phyloP scores from a whole-genome alignment of 2,329 filamentous ascomycete species.

The Zasmidium cellare region DNA sequence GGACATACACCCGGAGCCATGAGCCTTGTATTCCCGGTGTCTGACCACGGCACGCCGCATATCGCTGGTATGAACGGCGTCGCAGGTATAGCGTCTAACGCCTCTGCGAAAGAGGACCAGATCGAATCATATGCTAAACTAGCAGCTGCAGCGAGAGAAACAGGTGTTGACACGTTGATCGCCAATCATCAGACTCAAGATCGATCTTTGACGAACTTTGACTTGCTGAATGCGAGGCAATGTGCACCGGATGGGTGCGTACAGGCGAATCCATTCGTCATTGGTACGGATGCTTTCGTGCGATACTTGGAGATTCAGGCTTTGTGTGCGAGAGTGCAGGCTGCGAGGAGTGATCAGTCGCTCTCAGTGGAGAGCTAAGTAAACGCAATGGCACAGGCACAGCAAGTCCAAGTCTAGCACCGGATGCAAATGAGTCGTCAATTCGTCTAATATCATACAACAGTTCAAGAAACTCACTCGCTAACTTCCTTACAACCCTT shows the following conservation, averaged over 20 bases:
- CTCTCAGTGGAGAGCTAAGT: no score
- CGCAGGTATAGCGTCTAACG: conserved; percentile 6
- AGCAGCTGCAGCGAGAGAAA: conserved; percentile 6
- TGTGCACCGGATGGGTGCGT: conserved; percentile 4
- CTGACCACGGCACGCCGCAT: conserved; percentile 12
- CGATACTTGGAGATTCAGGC: conserved; percentile 15
- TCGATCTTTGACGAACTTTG: conserved; percentile 16
- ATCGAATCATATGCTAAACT: conserved; percentile 9
- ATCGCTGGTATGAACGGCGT: conserved; percentile 17
- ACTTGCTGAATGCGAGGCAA: conserved; percentile 10
- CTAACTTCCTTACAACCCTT: no score
- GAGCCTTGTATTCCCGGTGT: conserved; percentile 14
- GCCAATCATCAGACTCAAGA: conserved; percentile 21
- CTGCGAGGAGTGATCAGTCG: not conserved
- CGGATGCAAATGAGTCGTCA: no score
- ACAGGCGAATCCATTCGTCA: conserved; percentile 15
- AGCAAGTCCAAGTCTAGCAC: no score
- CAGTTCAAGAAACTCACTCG: no score
- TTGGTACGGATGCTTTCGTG: conserved; percentile 13
- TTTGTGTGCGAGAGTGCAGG: conserved; percentile 13
- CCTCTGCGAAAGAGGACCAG: conserved; percentile 7
- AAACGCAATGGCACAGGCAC: no score
- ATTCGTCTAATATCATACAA: no score
- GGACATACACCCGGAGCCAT: conserved; percentile 17
- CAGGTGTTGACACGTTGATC: conserved; percentile 15